Conservation (phyloP, 2,329 filamentous ascomycete genomes). For the Calonectria hongkongensis region DNA sequence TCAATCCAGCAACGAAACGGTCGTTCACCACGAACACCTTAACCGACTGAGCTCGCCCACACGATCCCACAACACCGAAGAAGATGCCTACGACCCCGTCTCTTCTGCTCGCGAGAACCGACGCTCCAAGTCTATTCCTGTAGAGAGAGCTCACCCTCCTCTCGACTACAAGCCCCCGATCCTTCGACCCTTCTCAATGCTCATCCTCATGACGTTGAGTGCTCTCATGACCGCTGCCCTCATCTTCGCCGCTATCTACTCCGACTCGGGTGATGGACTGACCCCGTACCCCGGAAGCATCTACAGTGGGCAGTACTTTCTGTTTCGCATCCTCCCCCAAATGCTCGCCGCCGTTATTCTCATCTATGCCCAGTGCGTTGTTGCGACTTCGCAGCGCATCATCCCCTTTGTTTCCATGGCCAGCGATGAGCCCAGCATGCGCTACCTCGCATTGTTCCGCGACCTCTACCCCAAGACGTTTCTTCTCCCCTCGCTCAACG, state of each 20-base stretch:
- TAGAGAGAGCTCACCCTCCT: slow-evolving; percentile 63
- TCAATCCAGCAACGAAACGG: slow-evolving; percentile 48
- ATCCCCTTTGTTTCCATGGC: slow-evolving; percentile 88
- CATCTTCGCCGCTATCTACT: slow-evolving; percentile 83
- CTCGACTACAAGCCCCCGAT: slow-evolving; percentile 84
- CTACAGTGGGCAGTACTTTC: slow-evolving; percentile 85
- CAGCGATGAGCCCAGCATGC: slow-evolving; percentile 74
- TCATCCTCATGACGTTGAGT: slow-evolving; percentile 76
- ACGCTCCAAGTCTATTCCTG: slow-evolving; percentile 62
- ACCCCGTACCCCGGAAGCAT: slow-evolving; percentile 79
- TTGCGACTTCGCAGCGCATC: slow-evolving; percentile 83
- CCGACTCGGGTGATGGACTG: slow-evolving; percentile 77
- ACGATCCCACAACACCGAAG: slow-evolving; percentile 43
- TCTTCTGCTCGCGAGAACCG: slow-evolving; percentile 55
- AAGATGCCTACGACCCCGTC: slow-evolving; percentile 40
- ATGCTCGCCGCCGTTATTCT: slow-evolving; percentile 82
- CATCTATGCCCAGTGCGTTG: slow-evolving; percentile 85
- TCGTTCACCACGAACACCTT: slow-evolving; percentile 44
- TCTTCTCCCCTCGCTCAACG: slow-evolving; percentile 74
- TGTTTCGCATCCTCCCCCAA: slow-evolving; percentile 90
- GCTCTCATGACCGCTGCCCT: slow-evolving; percentile 83
- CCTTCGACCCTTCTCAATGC: slow-evolving; percentile 80
- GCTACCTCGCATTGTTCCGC: slow-evolving; percentile 80
- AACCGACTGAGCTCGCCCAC: slow-evolving; percentile 40
- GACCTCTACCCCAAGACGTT: slow-evolving; percentile 82